Base-by-base conservation (phyloP, 1,284 basidiomycete genomes). In the Microbotryomycetes sp. region DNA sequence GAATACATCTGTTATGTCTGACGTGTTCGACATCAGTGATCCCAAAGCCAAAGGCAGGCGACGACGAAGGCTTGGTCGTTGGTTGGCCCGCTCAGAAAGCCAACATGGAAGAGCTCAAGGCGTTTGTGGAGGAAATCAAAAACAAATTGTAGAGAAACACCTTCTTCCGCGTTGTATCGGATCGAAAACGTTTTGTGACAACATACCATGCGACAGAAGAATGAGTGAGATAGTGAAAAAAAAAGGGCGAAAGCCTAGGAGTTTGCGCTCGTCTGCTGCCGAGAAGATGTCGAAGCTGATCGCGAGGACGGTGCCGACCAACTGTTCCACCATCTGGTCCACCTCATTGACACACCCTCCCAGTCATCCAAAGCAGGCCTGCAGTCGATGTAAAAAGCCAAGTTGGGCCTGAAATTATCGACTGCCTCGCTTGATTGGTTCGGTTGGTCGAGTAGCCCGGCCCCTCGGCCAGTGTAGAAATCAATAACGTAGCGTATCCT, bases 401-500 rank as follows among this genome's bases (percentile, higher is more conserved):
- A 70, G 45, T 71, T 68, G 3, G 66, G 66, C 21, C 24, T n/a
- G 28, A 63, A 52, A 24, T 24, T 50, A 1, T 54, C 60, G 16
- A 57, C 52, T 3, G 45, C 15, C 7, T 6, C 48, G 26, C 31
- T 28, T 6, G 24, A 28, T 27, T 31, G 23, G 15, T 67, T 21
- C 29, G 26, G 31, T 45, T 54, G 53, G 15, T 30, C 73, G 75
- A 50, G 53, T 27, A 65, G 54, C 13, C 78, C 49, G 2, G 77
- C 75, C 29, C 78, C 77, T 60, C 82, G 84, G n/a, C 96, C 94
- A 0, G 91, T 88, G 79, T 99, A 99, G 75, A 97, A 99, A 77
- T 99, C 94, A 69, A 99, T 97, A 60, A 99, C 85, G 78, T 98
- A 99, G 64, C 94, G 85, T 72, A 93, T 81, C 57, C 84, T 85